These are phyloP conservation scores for Saccharomycopsis oosterbeekiorum DNA, from an alignment of 805 yeast genomes.

Conservation along the genomic window DNA sequence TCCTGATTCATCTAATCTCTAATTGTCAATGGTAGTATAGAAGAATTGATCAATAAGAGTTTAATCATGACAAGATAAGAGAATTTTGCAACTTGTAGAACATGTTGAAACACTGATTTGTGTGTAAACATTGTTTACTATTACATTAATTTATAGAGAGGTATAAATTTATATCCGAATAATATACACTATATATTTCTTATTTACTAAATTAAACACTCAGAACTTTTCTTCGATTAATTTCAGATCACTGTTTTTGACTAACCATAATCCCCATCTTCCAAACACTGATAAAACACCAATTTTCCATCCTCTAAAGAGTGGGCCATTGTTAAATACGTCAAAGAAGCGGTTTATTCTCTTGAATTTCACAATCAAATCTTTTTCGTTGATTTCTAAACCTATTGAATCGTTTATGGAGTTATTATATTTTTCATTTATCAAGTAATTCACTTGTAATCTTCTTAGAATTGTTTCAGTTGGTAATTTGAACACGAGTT, in stretches of 20 bases:
- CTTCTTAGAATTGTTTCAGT: conserved; percentile 78
- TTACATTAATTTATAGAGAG: too few relatives aligned
- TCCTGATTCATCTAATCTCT: too few relatives aligned
- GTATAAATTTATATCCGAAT: too few relatives aligned
- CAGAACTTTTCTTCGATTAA: conserved; percentile 15
- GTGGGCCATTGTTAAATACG: conserved; percentile 37
- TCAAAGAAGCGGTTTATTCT: conserved; percentile 25
- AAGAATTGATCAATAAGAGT: too few relatives aligned
- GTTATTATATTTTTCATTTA: conserved; percentile 25
- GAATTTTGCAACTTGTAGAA: too few relatives aligned
- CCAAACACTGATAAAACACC: conserved; percentile 73
- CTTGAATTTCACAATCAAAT: conserved; percentile 47
- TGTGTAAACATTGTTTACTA: too few relatives aligned
- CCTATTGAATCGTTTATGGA: conserved; percentile 30
- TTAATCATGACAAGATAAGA: too few relatives aligned
- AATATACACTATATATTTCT: too few relatives aligned
- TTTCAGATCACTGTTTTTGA: conserved; percentile 7
- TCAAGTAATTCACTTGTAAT: conserved; percentile 64
- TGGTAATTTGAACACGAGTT: conserved; percentile 71
- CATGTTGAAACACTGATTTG: too few relatives aligned
- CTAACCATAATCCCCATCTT: conserved; percentile 65
- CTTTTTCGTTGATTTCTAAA: conserved; percentile 36
- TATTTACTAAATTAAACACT: neutral
- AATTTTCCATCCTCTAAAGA: conserved; percentile 89
- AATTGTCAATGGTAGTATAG: too few relatives aligned